These are phyloP conservation scores for Globisporangium lucens DNA, from an alignment of 352 stramenopile species.

Conservation along the genomic window DNA sequence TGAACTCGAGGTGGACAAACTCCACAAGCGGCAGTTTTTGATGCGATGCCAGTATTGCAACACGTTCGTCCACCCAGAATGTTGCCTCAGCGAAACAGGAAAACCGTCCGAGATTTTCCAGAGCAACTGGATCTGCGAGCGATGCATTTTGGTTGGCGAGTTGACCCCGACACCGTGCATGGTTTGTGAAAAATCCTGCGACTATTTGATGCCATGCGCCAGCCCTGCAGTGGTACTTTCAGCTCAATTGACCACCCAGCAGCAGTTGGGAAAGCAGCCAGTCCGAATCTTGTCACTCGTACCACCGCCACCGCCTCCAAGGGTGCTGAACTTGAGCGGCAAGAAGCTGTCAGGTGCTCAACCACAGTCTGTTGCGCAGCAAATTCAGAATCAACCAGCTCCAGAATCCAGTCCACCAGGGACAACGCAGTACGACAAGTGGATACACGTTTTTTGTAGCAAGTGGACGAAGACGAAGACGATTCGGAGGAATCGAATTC, in stretches of 20 bases:
- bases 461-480: slow-evolving; percentile 75
- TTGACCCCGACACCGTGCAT: slow-evolving; percentile 43
- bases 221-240: slow-evolving; percentile 10
- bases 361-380: slow-evolving; percentile 6
- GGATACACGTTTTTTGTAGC: slow-evolving; percentile 77
- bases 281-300: slow-evolving; percentile 1
- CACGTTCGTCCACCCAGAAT: slow-evolving; percentile 77
- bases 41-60: slow-evolving; percentile 87
- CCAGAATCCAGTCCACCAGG: slow-evolving; percentile 1
- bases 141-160: slow-evolving; percentile 52
- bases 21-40: slow-evolving; percentile 77
- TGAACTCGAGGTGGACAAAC: slow-evolving; percentile 41
- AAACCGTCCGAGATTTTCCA: slow-evolving; percentile 49
- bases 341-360: neutral
- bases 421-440: slow-evolving; percentile 30
- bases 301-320: neutral
- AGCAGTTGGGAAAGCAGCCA: slow-evolving; percentile 6
- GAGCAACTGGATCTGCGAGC: slow-evolving; percentile 87
- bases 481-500: slow-evolving; percentile 59
- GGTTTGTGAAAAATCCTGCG: slow-evolving; percentile 59
- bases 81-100: slow-evolving; percentile 71
- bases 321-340: slow-evolving; percentile 2
- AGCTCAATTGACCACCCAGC: slow-evolving; percentile 8
- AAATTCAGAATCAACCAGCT: neutral
- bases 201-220: slow-evolving; percentile 81